These are phyloP conservation scores for Hypsizygus marmoreus DNA, from an alignment of 768 basidiomycete species.

Conservation along the genomic window DNA sequence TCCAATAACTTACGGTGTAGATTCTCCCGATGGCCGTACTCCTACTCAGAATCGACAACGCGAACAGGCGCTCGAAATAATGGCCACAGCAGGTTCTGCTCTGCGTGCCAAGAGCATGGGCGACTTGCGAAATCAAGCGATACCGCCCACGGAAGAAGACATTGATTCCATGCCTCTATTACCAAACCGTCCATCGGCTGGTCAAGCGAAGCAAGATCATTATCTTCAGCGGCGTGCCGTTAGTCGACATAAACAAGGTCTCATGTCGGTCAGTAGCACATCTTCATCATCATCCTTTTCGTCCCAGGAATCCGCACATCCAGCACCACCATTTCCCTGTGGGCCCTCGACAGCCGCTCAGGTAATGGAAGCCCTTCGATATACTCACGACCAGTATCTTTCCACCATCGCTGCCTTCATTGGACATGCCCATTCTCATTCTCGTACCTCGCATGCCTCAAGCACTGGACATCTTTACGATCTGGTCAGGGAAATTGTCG, in stretches of 20 bases:
- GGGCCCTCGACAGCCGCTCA: slow-evolving; percentile 72
- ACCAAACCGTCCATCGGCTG: slow-evolving; percentile 27
- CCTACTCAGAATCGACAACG: slow-evolving; percentile 34
- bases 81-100: slow-evolving; percentile 30
- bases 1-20: slow-evolving; percentile 24
- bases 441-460: slow-evolving; percentile 86
- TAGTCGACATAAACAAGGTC: slow-evolving; percentile 43
- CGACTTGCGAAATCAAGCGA: slow-evolving; percentile 41
- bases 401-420: slow-evolving; percentile 97
- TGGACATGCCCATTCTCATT: slow-evolving; percentile 93
- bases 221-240: slow-evolving; percentile 33
- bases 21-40: slow-evolving; percentile 33
- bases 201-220: slow-evolving; percentile 11
- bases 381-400: slow-evolving; percentile 86
- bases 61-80: slow-evolving; percentile 21
- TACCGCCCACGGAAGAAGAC: slow-evolving; percentile 33
- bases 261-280: slow-evolving; percentile 66
- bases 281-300: slow-evolving; percentile 73
- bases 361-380: slow-evolving; percentile 75
- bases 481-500: slow-evolving; percentile 91
- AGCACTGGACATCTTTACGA: slow-evolving; percentile 94
- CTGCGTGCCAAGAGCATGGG: slow-evolving; percentile 55
- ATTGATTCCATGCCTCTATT: slow-evolving; percentile 37
- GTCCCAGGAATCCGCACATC: slow-evolving; percentile 56
- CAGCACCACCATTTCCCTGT: slow-evolving; percentile 63